A percentile compares a stretch with the other conserved stretches of the same genome.
These are phyloP conservation scores for Rhynchosporium secalis DNA, from an alignment of 2,329 filamentous ascomycete genomes.

Conservation along the genomic window DNA sequence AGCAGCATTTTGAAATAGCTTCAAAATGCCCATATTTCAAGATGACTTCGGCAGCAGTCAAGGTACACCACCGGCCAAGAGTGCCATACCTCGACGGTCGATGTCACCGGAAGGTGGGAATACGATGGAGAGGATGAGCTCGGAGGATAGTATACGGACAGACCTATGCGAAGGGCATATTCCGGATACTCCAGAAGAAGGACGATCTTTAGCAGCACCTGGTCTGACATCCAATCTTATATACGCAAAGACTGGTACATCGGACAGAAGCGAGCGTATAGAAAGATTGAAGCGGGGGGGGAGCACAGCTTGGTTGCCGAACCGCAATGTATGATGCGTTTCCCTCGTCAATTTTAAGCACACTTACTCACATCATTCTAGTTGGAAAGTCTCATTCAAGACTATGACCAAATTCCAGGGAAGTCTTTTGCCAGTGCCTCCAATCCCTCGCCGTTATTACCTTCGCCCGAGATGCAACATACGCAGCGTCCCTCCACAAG, in stretches of 20 bases:
- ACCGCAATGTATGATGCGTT: conserved; percentile 53
- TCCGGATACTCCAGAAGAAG: conserved; percentile 31
- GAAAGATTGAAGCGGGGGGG: conserved; percentile 78
- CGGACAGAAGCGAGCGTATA: conserved; percentile 77
- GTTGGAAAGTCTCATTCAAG: conserved; percentile 36
- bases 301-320: conserved; percentile 72
- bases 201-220: conserved; percentile 13
- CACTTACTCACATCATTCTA: conserved; percentile 20
- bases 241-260: conserved; percentile 35
- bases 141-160: conserved; percentile 61
- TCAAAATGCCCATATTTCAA: conserved; percentile 59
- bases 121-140: conserved; percentile 44
- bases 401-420: conserved; percentile 34
- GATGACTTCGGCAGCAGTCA: conserved; percentile 47
- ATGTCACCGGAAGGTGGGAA: conserved; percentile 27
- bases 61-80: conserved; percentile 26
- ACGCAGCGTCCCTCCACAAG: conserved; percentile 38
- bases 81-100: conserved; percentile 32
- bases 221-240: conserved; percentile 25
- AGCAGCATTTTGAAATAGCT: conserved; percentile 26
- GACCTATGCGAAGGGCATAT: conserved; percentile 62
- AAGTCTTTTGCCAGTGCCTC: conserved; percentile 25
- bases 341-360: neutral
- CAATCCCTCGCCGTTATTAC: conserved; percentile 38
- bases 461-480: conserved; percentile 41